phyloP scores from a whole-genome alignment of 257 asterid genomes.

The Misopates orontium region DNA sequence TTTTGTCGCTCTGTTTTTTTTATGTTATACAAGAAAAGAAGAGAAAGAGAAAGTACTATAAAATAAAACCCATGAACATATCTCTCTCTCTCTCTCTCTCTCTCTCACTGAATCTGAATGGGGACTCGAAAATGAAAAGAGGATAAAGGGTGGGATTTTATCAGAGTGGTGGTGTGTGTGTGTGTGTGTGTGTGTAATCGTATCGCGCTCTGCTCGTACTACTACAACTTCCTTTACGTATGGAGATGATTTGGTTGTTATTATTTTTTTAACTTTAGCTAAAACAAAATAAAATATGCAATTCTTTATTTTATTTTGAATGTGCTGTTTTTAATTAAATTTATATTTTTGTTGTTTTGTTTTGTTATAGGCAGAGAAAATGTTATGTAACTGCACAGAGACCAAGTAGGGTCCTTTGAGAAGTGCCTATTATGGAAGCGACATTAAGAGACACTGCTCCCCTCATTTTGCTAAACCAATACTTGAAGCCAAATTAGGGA shows the following conservation, averaged over 20 bases:
- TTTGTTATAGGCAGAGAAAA: conserved; percentile 29
- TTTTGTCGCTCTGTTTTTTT: not conserved
- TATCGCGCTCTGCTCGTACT: conserved; percentile 55
- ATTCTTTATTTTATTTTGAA: not conserved
- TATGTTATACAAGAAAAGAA: conserved; percentile 28
- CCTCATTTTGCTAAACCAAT: conserved; percentile 9
- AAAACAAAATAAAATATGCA: not conserved
- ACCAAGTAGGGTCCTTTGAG: conserved; percentile 37
- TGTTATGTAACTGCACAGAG: conserved; percentile 37
- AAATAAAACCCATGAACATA: conserved; percentile 6
- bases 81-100: conserved; percentile 19
- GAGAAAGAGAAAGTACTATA: conserved; percentile 20
- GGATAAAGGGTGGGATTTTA: conserved; percentile 37
- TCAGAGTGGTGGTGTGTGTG: conserved; percentile 31
- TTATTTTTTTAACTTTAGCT: not conserved
- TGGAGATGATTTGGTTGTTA: not conserved
- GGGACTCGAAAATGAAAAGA: conserved; percentile 36
- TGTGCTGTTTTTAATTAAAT: not conserved
- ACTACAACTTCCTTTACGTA: conserved; percentile 34
- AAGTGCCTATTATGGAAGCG: conserved; percentile 33
- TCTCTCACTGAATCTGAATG: conserved; percentile 30
- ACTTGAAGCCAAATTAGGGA: conserved; percentile 6
- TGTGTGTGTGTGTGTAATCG: not conserved
- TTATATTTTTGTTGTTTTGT: not conserved
- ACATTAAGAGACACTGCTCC: conserved; percentile 33